Evolutionary conservation across 306 rosid species (phyloP).

Genomic region (Biancaea sappan): DNA sequence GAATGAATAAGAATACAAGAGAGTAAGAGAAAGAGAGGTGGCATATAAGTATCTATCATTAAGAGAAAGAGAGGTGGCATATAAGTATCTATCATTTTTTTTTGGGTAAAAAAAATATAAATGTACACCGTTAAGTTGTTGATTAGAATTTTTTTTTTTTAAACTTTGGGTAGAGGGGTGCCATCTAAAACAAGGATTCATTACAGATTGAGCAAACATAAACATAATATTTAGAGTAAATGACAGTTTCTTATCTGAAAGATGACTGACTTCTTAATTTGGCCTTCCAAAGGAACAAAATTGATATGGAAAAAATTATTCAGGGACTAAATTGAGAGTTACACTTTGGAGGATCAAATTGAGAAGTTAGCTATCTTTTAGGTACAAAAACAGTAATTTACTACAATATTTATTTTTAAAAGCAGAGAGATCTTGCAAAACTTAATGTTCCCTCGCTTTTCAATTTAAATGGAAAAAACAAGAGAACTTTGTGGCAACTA

Average conservation of each 20-base stretch:
- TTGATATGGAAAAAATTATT: too few relatives aligned
- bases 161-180: not conserved
- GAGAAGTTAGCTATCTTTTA: too few relatives aligned
- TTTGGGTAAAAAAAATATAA: not conserved
- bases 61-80: not conserved
- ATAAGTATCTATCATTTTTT: not conserved
- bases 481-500: not conserved
- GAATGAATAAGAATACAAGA: conserved; percentile 26
- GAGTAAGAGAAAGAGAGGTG: not conserved
- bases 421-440: not conserved
- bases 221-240: too few relatives aligned
- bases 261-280: too few relatives aligned
- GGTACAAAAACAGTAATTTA: too few relatives aligned
- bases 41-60: not conserved
- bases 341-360: too few relatives aligned
- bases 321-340: too few relatives aligned
- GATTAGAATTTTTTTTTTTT: not conserved
- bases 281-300: too few relatives aligned
- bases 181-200: not conserved
- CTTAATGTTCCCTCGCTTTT: not conserved
- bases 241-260: too few relatives aligned
- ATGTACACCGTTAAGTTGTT: not conserved
- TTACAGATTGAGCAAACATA: not conserved
- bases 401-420: not conserved
- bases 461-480: not conserved